phyloP scores from a whole-genome alignment of 164 flowering plant genomes.

The Tetrastigma voinierianum region DNA sequence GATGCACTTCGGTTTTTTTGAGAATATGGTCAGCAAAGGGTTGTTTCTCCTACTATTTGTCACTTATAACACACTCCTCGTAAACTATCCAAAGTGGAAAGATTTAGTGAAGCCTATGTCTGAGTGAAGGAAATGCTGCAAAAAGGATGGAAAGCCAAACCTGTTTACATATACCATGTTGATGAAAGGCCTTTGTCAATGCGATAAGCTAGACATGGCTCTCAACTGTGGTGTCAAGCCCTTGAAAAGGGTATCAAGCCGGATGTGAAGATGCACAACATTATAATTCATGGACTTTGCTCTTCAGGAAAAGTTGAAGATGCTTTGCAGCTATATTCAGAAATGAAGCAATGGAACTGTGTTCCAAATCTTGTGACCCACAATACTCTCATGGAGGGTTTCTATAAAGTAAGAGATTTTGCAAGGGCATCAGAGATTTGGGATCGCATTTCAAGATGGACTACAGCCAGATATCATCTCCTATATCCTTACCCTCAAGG shows the following conservation, averaged over 20 bases:
- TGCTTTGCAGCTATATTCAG: constrained; percentile 52
- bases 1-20: constrained; percentile 48
- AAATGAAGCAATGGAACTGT: constrained; percentile 49
- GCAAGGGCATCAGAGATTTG: constrained; percentile 60
- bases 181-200: constrained; percentile 68
- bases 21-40: constrained; percentile 45
- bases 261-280: constrained; percentile 74
- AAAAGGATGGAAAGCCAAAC: constrained; percentile 67
- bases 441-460: constrained; percentile 55
- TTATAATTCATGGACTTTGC: constrained; percentile 85
- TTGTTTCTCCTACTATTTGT: constrained; percentile 52
- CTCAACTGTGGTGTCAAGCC: constrained; percentile 56
- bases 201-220: constrained; percentile 47
- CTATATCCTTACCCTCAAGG: constrained; percentile 78
- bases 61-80: constrained; percentile 71
- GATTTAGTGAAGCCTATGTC: constrained; percentile 54
- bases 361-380: constrained; percentile 75
- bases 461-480: constrained; percentile 75
- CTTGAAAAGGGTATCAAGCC: constrained; percentile 53
- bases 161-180: constrained; percentile 64
- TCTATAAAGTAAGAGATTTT: constrained; percentile 53
- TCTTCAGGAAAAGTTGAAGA: constrained; percentile 56
- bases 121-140: constrained; percentile 74
- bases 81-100: constrained; percentile 56
- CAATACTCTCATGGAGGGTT: constrained; percentile 86